Percentiles rank a stretch among this genome's conserved stretches.
Conservation (phyloP, 2,329 filamentous ascomycete genomes). For the Sordariomycetes sp. region DNA sequence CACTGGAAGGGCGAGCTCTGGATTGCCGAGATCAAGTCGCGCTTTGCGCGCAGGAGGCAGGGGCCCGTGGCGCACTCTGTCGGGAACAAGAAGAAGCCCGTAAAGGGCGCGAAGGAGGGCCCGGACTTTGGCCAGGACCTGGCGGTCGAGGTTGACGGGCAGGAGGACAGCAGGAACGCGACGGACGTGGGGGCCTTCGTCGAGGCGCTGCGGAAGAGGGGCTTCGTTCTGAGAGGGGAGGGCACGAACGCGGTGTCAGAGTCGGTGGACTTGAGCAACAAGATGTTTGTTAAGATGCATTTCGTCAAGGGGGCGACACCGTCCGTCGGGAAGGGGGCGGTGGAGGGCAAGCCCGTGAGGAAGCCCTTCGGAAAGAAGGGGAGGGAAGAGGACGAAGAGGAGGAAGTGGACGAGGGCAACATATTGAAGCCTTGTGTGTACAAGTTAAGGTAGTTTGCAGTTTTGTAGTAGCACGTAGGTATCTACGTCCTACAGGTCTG, state of each 20-base stretch:
- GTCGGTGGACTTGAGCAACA: slow-evolving; percentile 75
- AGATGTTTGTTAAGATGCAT: slow-evolving; percentile 97
- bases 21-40: slow-evolving; percentile 93
- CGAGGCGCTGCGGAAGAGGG: slow-evolving; percentile 66
- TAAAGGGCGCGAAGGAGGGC: slow-evolving; percentile 31
- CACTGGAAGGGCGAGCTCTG: slow-evolving; percentile 93
- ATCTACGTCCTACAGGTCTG: neutral
- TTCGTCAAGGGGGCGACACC: slow-evolving; percentile 79
- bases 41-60: slow-evolving; percentile 40
- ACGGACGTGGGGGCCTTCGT: slow-evolving; percentile 86
- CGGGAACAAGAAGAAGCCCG: slow-evolving; percentile 50
- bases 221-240: slow-evolving; percentile 70
- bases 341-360: slow-evolving; percentile 42
- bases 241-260: slow-evolving; percentile 20
- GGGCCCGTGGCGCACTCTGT: slow-evolving; percentile 56
- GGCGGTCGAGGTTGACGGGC: slow-evolving; percentile 61
- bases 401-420: slow-evolving; percentile 49
- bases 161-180: slow-evolving; percentile 52
- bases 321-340: slow-evolving; percentile 61
- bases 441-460: slow-evolving; percentile 60
- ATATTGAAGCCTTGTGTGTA: slow-evolving; percentile 93
- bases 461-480: neutral
- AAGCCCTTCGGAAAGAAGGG: slow-evolving; percentile 22
- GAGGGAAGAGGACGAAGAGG: slow-evolving; percentile 39
- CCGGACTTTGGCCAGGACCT: slow-evolving; percentile 45